Evolutionary conservation across 2,329 filamentous ascomycete species (phyloP).

Genomic region (Fusarium xylarioides): DNA sequence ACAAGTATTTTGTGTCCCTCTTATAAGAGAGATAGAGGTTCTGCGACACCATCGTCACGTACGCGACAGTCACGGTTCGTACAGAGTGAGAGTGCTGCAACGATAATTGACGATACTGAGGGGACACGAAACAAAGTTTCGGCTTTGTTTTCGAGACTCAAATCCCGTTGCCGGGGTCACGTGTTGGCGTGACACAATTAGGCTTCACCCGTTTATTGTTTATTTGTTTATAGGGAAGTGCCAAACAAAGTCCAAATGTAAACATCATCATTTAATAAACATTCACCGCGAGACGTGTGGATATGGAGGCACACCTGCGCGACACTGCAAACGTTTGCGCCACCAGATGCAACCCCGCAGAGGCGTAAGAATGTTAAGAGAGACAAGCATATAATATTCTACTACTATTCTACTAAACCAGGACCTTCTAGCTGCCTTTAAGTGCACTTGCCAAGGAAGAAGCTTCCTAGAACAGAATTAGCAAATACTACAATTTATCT

Average conservation of each 20-base stretch:
- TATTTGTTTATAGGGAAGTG: not conserved
- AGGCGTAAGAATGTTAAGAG: not conserved
- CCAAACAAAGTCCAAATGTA: not conserved
- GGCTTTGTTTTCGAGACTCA: not conserved
- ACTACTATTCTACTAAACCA: not conserved
- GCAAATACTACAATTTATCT: not conserved
- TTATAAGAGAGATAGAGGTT: slow-evolving; percentile 53
- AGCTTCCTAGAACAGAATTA: not conserved
- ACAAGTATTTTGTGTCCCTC: slow-evolving; percentile 47
- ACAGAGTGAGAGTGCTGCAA: not conserved
- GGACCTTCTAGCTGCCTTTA: not conserved
- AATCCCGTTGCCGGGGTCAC: not conserved
- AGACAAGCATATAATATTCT: not conserved
- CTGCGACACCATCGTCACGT: slow-evolving; percentile 37
- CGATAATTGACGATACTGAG: not conserved
- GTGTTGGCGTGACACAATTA: not conserved
- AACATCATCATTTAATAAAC: not conserved
- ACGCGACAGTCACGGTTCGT: not conserved
- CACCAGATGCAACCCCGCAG: not conserved
- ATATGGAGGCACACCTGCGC: not conserved
- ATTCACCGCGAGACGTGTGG: not conserved
- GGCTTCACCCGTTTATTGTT: not conserved
- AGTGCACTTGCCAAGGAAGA: not conserved
- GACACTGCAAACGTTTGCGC: not conserved
- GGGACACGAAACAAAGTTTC: not conserved